Conservation (phyloP, 1,284 basidiomycete genomes). For the Trametes versicolor region DNA sequence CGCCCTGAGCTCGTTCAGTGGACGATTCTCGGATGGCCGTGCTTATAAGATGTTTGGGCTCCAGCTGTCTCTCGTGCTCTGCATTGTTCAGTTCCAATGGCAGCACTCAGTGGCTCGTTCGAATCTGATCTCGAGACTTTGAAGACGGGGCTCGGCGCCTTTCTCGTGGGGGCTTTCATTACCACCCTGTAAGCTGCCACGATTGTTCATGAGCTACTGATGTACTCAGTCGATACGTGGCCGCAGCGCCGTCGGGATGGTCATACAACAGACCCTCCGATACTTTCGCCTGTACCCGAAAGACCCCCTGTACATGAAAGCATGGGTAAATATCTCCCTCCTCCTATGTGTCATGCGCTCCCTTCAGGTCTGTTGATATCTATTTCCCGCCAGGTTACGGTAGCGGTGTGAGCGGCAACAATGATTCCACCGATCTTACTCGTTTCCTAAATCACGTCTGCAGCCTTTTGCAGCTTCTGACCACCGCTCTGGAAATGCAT, state of each 20-base stretch:
- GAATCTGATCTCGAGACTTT: conserved; percentile 1
- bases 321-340: conserved; percentile 1
- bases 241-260: conserved; percentile 12
- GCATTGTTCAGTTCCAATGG: neutral
- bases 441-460: neutral
- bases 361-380: neutral
- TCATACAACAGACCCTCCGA: conserved; percentile 13
- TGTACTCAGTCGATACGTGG: no score
- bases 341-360: no score
- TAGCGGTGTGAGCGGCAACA: neutral
- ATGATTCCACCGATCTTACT: neutral
- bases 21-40: neutral
- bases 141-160: conserved; percentile 8
- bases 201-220: no score
- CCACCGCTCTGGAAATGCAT: neutral
- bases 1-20: neutral
- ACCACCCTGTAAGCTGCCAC: conserved; percentile 1
- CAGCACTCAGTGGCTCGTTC: neutral
- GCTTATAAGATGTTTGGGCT: neutral
- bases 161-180: conserved; percentile 9
- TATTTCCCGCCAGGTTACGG: neutral
- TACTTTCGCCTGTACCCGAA: conserved; percentile 17
- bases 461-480: neutral
- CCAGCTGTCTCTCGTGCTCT: neutral
- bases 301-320: conserved; percentile 11